Evolutionary conservation across 2,329 filamentous ascomycete genomes (phyloP).

Genomic region (Phyllosticta citrichinensis): DNA sequence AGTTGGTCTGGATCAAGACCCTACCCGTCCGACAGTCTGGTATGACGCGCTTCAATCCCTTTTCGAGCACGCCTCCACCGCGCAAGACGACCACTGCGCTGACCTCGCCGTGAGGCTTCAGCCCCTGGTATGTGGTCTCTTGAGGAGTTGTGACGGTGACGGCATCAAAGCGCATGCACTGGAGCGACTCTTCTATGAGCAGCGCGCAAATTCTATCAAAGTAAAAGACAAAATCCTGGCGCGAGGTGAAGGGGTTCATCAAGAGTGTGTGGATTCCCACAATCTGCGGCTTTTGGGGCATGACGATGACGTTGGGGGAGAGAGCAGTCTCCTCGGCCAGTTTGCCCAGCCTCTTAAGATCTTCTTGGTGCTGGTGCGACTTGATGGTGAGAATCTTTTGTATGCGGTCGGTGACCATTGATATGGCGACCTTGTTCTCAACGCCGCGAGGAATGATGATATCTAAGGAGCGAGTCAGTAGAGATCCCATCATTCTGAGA

Average conservation of each 20-base stretch:
- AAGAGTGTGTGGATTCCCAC: conserved; percentile 85
- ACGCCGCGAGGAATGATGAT: conserved; percentile 92
- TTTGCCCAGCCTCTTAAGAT: conserved; percentile 65
- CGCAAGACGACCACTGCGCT: conserved; percentile 83
- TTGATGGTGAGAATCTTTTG: conserved; percentile 79
- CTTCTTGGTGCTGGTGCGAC: conserved; percentile 70
- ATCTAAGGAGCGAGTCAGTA: conserved; percentile 39
- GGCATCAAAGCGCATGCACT: conserved; percentile 54
- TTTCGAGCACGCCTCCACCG: conserved; percentile 80
- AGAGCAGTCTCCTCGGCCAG: conserved; percentile 62
- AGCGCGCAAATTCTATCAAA: conserved; percentile 84
- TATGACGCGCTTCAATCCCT: conserved; percentile 77
- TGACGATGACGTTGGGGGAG: conserved; percentile 61
- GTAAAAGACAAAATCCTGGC: conserved; percentile 95
- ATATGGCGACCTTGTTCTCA: conserved; percentile 88
- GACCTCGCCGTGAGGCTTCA: conserved; percentile 56
- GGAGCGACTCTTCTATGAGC: conserved; percentile 55
- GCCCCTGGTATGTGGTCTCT: conserved; percentile 58
- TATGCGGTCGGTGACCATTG: conserved; percentile 90
- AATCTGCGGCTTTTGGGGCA: conserved; percentile 71
- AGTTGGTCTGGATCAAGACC: conserved; percentile 80
- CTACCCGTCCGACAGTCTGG: conserved; percentile 87
- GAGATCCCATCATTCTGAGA: neutral
- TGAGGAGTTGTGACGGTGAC: conserved; percentile 60
- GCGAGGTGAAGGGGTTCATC: conserved; percentile 63